These are phyloP conservation scores for Monoraphidium neglectum DNA, from an alignment of 139 green algal genomes.

Conservation along the genomic window DNA sequence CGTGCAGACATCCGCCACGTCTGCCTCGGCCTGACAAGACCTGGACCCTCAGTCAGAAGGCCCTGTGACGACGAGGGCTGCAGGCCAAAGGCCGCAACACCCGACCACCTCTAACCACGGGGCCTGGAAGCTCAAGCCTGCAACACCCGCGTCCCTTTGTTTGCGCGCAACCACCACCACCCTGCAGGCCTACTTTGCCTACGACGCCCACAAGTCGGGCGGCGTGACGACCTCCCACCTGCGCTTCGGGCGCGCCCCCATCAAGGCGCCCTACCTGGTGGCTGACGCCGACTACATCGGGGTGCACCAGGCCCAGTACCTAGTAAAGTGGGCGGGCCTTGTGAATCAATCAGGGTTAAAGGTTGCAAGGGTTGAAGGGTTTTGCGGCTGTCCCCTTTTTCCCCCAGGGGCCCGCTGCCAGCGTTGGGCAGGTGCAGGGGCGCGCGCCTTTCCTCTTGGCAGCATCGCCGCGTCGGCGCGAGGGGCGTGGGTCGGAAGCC, in stretches of 20 bases:
- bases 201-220: conserved; percentile 61
- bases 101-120: neutral
- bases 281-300: conserved; percentile 55
- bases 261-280: conserved; percentile 51
- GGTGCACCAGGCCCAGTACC: conserved; percentile 35
- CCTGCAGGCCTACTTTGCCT: conserved; percentile 53
- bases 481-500: no score
- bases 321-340: conserved; percentile 16
- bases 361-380: no score
- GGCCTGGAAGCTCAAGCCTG: neutral
- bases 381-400: no score
- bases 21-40: no score
- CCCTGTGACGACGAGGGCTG: no score
- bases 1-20: no score
- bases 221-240: conserved; percentile 60
- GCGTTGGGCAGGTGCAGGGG: no score
- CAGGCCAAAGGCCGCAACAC: neutral
- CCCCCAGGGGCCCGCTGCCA: no score
- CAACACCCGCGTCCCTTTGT: neutral
- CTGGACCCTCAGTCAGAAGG: no score
- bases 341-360: no score
- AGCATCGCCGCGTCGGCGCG: no score
- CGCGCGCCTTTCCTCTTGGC: no score
- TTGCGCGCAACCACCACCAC: neutral
- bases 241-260: conserved; percentile 51